Percentiles rank a stretch among this genome's conserved stretches.
phyloP scores from a whole-genome alignment of 2,329 filamentous ascomycete species.

The Aureobasidium uvarum region DNA sequence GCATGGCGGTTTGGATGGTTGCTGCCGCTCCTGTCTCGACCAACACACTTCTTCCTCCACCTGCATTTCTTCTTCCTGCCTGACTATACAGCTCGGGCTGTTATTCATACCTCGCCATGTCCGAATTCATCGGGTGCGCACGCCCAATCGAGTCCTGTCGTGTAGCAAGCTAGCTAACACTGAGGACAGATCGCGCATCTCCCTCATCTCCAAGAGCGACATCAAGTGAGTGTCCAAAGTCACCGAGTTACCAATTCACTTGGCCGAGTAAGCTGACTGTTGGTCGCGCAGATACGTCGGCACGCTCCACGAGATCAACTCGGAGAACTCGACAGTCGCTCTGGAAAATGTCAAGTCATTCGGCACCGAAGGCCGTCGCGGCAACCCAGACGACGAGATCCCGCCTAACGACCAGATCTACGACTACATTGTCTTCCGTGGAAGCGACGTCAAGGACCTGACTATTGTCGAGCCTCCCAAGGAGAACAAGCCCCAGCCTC shows the following conservation, averaged over 20 bases:
- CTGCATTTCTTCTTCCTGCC: constrained; percentile 10
- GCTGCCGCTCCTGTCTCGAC: constrained; percentile 4
- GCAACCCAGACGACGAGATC: constrained; percentile 76
- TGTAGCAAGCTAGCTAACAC: constrained; percentile 18
- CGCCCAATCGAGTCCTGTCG: constrained; percentile 50
- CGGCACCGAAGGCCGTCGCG: constrained; percentile 87
- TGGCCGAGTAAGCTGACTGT: constrained; percentile 3
- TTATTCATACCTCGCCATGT: constrained; percentile 45
- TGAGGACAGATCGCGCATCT: constrained; percentile 76
- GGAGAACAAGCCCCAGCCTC: constrained; percentile 69
- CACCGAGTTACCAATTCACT: neutral
- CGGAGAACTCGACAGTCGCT: constrained; percentile 92
- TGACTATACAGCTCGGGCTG: constrained; percentile 9
- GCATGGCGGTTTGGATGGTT: neutral
- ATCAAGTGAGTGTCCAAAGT: constrained; percentile 68
- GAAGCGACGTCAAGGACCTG: constrained; percentile 97
- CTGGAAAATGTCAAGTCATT: constrained; percentile 94
- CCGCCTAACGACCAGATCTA: constrained; percentile 83
- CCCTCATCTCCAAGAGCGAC: constrained; percentile 94
- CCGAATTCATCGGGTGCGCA: constrained; percentile 59
- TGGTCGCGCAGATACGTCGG: constrained; percentile 75
- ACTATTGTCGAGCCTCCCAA: constrained; percentile 82
- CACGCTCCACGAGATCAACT: constrained; percentile 96
- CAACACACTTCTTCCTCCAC: constrained; percentile 2
- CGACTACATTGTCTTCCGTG: constrained; percentile 98